Evolutionary conservation across 2,329 filamentous ascomycete species (phyloP), one percentile per base, ranked within the genome.

Genomic region (Xylariaceae sp.): DNA sequence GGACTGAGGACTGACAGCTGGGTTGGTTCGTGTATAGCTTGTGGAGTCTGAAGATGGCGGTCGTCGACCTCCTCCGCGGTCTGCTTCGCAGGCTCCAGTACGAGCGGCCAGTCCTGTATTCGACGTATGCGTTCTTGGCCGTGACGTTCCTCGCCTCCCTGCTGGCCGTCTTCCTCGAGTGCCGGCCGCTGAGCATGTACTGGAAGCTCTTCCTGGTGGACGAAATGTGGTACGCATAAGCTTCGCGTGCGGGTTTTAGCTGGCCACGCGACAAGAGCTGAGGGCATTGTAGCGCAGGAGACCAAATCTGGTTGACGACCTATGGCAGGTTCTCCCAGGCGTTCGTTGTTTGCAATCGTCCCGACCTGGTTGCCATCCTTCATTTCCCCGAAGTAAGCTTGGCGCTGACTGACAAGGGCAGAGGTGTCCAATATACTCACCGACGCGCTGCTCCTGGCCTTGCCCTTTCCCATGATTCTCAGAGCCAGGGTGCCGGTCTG

Each of bases 11-110:
- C 12, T 15, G n/a, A 11, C 19, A 9, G 13, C 15, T 1, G n/a
- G n/a, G n/a, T n/a, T n/a, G n/a, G n/a, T n/a, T n/a, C n/a, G n/a
- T n/a, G n/a, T n/a, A n/a, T 19, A 46, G 44, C 16, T 25, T 45
- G 19, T 45, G 43, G 44, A 38, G 38, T 17, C 27, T 45, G 12
- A 44, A 47, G 19, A 32, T 47, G 33, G 37, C 33, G 2, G 31
- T 40, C 3, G n/a, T 44, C 5, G 35, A 45, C 9, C 19, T 39
- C 12, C 32, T 44, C 2, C 10, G 16, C 3, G 5, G 18, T 3
- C 15, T 42, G 4, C 28, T 38, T 8, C 28, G 25, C 3, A 31
- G 21, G 12, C 19, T 37, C 2, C 24, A 16, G 14, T 19, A 29
- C 17, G 24, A 35, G 21, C 23, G 31, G 14, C 7, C 18, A n/a